Conservation (phyloP, 345 rosid species). For the Eutrema yunnanense region DNA sequence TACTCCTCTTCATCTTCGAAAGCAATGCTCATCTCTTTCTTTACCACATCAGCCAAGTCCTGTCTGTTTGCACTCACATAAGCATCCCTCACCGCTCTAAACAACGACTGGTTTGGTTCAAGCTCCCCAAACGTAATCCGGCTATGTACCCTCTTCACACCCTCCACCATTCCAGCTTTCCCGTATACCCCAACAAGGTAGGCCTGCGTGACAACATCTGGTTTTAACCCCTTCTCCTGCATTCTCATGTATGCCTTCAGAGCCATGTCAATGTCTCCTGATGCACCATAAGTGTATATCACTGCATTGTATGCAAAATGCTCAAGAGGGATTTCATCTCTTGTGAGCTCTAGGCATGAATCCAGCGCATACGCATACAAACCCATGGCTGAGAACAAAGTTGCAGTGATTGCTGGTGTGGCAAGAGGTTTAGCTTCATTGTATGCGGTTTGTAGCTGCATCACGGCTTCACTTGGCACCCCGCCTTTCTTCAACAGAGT, state of each 20-base stretch:
- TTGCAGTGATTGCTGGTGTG: slow-evolving; percentile 50
- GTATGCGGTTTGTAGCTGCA: slow-evolving; percentile 61
- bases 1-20: slow-evolving; percentile 33
- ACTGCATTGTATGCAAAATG: slow-evolving; percentile 60
- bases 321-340: slow-evolving; percentile 38
- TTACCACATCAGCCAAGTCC: slow-evolving; percentile 62
- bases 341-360: slow-evolving; percentile 41
- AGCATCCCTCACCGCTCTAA: slow-evolving; percentile 60
- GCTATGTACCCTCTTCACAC: slow-evolving; percentile 65
- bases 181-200: slow-evolving; percentile 67
- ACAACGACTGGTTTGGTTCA: slow-evolving; percentile 50
- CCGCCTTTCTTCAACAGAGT: slow-evolving; percentile 70
- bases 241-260: slow-evolving; percentile 63
- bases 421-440: slow-evolving; percentile 63
- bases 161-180: slow-evolving; percentile 81
- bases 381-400: slow-evolving; percentile 63
- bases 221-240: slow-evolving; percentile 69
- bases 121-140: slow-evolving; percentile 50
- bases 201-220: slow-evolving; percentile 65
- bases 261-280: slow-evolving; percentile 64
- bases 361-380: slow-evolving; percentile 52
- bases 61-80: slow-evolving; percentile 51
- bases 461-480: slow-evolving; percentile 63
- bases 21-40: slow-evolving; percentile 57
- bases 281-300: slow-evolving; percentile 52